Conservation (phyloP, 192 early-diverging fungal genomes). For the Backusella tarrabulga region DNA sequence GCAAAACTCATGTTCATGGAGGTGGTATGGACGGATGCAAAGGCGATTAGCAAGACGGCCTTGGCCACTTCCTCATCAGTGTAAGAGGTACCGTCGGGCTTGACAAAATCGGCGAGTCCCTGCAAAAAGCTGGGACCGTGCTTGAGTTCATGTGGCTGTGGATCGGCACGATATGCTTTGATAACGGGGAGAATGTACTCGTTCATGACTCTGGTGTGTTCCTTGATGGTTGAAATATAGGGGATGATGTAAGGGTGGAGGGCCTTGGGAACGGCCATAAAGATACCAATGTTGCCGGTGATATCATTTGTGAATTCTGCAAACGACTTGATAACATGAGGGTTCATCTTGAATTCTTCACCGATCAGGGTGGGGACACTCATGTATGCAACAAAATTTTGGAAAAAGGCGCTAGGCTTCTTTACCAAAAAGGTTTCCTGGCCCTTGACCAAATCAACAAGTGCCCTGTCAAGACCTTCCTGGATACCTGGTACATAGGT, state of each 20-base stretch:
- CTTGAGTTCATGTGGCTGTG: not conserved
- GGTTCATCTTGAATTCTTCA: conserved; percentile 18
- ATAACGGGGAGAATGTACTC: not conserved
- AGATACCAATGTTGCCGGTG: conserved; percentile 14
- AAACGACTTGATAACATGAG: conserved; percentile 21
- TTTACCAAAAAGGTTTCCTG: not conserved
- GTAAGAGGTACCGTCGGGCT: conserved; percentile 17
- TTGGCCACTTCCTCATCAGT: conserved; percentile 17
- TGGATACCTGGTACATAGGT: conserved; percentile 7
- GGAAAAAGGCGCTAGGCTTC: conserved; percentile 4
- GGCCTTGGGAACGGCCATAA: conserved; percentile 13
- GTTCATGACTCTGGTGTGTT: conserved; percentile 17
- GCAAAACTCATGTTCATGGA: conserved; percentile 7
- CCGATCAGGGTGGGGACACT: conserved; percentile 27
- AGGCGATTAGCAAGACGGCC: conserved; percentile 19
- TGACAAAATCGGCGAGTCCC: conserved; percentile 12
- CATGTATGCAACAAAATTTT: conserved; percentile 26
- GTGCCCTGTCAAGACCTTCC: not conserved
- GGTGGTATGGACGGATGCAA: conserved; percentile 31
- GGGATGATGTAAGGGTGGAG: conserved; percentile 15
- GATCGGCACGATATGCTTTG: not conserved
- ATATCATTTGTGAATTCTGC: conserved; percentile 28
- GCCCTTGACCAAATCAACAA: not conserved
- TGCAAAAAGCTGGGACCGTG: conserved; percentile 13
- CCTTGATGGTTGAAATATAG: conserved; percentile 8